Percentiles rank a stretch among this genome's conserved stretches.
These are phyloP conservation scores for Aaosphaeria arxii DNA, from an alignment of 2,329 filamentous ascomycete species.

Conservation along the genomic window DNA sequence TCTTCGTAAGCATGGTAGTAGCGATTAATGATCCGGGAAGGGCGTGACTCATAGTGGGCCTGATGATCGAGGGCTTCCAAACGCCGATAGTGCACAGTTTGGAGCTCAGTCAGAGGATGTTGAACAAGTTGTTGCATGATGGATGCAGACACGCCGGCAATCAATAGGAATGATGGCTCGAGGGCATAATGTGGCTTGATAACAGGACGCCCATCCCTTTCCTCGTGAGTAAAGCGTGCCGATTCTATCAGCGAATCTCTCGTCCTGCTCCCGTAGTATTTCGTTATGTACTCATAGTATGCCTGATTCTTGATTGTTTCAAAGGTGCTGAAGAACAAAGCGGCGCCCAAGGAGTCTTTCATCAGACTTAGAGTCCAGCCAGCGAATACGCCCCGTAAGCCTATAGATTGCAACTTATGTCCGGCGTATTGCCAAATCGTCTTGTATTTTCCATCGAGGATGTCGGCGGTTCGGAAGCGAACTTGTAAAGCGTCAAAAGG, in stretches of 20 bases:
- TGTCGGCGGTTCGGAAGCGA: conserved; percentile 63
- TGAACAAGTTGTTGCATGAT: conserved; percentile 66
- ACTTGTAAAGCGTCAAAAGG: conserved; percentile 74
- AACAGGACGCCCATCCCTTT: conserved; percentile 40
- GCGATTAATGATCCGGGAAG: conserved; percentile 47
- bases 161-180: conserved; percentile 68
- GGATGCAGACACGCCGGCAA: conserved; percentile 67
- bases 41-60: conserved; percentile 37
- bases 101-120: conserved; percentile 69
- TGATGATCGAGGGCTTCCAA: conserved; percentile 68
- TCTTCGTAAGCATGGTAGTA: conserved; percentile 72
- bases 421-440: conserved; percentile 72
- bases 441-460: conserved; percentile 58
- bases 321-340: conserved; percentile 71
- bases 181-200: conserved; percentile 74
- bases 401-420: conserved; percentile 68
- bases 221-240: conserved; percentile 15
- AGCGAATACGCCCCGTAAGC: conserved; percentile 68
- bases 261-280: conserved; percentile 57
- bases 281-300: conserved; percentile 68
- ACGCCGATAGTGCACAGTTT: conserved; percentile 70
- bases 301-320: conserved; percentile 73
- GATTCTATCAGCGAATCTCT: conserved; percentile 26
- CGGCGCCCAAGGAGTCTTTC: conserved; percentile 68
- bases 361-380: conserved; percentile 67